Conservation (phyloP, 257 asterid species). For the Dorcoceras hygrometricum region DNA sequence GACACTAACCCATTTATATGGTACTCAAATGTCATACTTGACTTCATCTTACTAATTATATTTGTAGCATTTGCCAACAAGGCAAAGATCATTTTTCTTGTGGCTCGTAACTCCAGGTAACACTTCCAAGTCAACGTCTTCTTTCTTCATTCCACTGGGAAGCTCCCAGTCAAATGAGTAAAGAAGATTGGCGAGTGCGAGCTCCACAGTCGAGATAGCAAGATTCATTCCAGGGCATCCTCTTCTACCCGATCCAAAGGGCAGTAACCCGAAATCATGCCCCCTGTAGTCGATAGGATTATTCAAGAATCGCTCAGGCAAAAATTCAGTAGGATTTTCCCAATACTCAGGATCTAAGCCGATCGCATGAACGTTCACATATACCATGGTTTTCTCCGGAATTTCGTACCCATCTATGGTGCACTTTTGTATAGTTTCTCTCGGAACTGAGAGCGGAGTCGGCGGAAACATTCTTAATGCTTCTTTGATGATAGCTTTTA, state of each 20-base stretch:
- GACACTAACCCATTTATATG: too few relatives aligned
- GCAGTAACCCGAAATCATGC: background rate
- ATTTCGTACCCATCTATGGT: background rate
- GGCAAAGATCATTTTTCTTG: too few relatives aligned
- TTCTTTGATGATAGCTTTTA: background rate
- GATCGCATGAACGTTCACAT: background rate
- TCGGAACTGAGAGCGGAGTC: background rate
- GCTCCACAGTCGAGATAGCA: background rate
- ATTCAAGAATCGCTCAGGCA: background rate
- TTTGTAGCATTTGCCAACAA: too few relatives aligned
- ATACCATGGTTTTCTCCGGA: background rate
- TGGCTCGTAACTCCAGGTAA: too few relatives aligned
- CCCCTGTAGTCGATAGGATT: background rate
- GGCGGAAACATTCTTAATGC: background rate
- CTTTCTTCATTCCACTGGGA: too few relatives aligned
- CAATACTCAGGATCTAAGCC: background rate
- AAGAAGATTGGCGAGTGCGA: background rate
- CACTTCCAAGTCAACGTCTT: too few relatives aligned
- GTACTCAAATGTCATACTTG: too few relatives aligned
- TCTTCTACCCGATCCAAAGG: background rate
- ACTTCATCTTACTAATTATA: too few relatives aligned
- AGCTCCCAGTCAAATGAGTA: too few relatives aligned
- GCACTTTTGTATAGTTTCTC: background rate
- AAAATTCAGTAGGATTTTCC: background rate
- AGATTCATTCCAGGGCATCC: background rate